Percentiles rank a stretch among this genome's conserved stretches.
Evolutionary conservation across 2,329 filamentous ascomycete genomes (phyloP).

Genomic region (Fusarium metavorans): DNA sequence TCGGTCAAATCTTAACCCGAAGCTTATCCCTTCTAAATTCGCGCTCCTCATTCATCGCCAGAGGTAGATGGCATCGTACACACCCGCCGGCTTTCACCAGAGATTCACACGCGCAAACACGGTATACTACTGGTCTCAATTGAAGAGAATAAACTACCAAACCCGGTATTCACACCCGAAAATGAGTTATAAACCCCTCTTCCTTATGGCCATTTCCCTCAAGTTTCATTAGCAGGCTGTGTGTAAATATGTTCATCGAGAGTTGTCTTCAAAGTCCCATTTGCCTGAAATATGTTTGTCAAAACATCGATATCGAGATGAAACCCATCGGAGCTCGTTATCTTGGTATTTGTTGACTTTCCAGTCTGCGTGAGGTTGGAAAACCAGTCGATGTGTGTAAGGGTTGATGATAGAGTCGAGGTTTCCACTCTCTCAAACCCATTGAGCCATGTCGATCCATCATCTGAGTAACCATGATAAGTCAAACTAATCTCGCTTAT

Average conservation of each 20-base stretch:
- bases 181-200: background rate
- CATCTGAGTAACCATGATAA: slow-evolving; percentile 13
- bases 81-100: no score
- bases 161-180: no score
- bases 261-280: background rate
- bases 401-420: background rate
- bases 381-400: slow-evolving; percentile 50
- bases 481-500: background rate
- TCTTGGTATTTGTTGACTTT: slow-evolving; percentile 48
- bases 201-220: background rate
- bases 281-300: background rate
- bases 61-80: no score
- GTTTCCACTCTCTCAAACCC: slow-evolving; percentile 18
- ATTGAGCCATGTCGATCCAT: background rate
- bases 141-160: no score
- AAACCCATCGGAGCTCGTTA: slow-evolving; percentile 42
- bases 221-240: background rate
- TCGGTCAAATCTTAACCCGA: no score
- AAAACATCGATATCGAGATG: slow-evolving; percentile 14
- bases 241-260: background rate
- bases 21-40: no score
- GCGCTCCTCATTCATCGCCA: no score
- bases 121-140: no score
- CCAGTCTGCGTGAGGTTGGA: slow-evolving; percentile 54
- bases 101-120: no score